phyloP scores from a whole-genome alignment of 495 filamentous ascomycete genomes.

The Penicilliopsis zonata region DNA sequence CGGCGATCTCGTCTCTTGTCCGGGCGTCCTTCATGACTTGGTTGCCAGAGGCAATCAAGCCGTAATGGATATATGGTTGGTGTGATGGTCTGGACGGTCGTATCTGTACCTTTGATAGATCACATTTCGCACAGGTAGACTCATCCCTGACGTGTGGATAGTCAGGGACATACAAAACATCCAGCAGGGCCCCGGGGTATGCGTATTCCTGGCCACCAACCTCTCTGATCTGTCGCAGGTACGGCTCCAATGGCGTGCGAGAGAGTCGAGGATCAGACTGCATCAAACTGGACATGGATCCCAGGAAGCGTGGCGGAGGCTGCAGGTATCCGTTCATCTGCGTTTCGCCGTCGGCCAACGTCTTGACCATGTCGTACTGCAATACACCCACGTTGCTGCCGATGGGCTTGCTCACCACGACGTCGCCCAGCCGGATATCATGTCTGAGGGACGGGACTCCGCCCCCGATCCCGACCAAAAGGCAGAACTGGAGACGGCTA shows the following conservation, averaged over 20 bases:
- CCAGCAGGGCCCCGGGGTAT: conserved; percentile 5
- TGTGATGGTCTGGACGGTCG: conserved; percentile 3
- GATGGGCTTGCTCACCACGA: conserved; percentile 22
- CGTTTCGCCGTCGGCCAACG: conserved; percentile 10
- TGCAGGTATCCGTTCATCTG: conserved; percentile 19
- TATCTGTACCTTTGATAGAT: conserved; percentile 2
- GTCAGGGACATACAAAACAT: conserved; percentile 9
- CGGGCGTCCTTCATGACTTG: conserved; percentile 5
- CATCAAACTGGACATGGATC: no score
- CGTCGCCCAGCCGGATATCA: conserved; percentile 24
- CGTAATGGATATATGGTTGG: conserved; percentile 16
- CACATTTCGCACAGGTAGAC: conserved; percentile 11
- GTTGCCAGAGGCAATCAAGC: conserved; percentile 22
- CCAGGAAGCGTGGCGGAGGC: conserved; percentile 16
- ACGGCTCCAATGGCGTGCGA: no score
- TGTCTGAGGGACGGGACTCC: conserved; percentile 11
- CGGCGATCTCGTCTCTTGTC: conserved; percentile 10
- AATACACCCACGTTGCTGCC: conserved; percentile 14
- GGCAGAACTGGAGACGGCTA: conserved; percentile 8
- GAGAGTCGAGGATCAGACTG: no score
- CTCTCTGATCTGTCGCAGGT: conserved; percentile 13
- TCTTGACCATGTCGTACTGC: conserved; percentile 30
- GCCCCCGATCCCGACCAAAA: conserved; percentile 26
- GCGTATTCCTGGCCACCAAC: conserved; percentile 2
- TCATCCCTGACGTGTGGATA: conserved; percentile 7